Percentiles rank a stretch among this genome's conserved stretches.
phyloP scores from a whole-genome alignment of 164 flowering plant species.

The Santalum album region DNA sequence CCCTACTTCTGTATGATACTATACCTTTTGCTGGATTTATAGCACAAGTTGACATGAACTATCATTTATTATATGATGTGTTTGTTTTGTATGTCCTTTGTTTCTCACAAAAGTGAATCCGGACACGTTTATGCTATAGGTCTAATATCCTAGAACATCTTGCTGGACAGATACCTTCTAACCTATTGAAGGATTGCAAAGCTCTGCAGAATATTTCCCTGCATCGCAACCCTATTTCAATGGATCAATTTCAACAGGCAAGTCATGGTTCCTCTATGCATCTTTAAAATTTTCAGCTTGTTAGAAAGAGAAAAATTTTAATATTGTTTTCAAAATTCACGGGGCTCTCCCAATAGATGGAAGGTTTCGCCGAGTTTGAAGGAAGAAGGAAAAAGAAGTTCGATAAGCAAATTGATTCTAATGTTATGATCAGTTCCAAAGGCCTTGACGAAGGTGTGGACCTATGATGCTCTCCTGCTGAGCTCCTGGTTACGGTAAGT shows the following conservation, averaged over 20 bases:
- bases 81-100: no score
- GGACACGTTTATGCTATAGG: not conserved
- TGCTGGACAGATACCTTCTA: conserved; percentile 61
- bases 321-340: not conserved
- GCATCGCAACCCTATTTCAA: conserved; percentile 84
- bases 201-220: conserved; percentile 78
- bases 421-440: conserved; percentile 89
- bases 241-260: conserved; percentile 92
- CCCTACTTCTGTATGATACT: not conserved
- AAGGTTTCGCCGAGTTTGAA: conserved; percentile 89
- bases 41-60: not conserved
- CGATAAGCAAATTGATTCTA: conserved; percentile 95
- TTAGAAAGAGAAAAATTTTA: not conserved
- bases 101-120: no score
- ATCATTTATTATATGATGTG: no score
- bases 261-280: conserved; percentile 3
- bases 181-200: conserved; percentile 75
- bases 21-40: not conserved
- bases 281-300: not conserved
- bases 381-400: conserved; percentile 87
- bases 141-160: not conserved
- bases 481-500: conserved; percentile 7
- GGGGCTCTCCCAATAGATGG: conserved; percentile 40
- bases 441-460: conserved; percentile 97
- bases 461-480: conserved; percentile 24